Conservation (phyloP, 192 early-diverging fungal genomes). For the Irineochytrium annulatum region DNA sequence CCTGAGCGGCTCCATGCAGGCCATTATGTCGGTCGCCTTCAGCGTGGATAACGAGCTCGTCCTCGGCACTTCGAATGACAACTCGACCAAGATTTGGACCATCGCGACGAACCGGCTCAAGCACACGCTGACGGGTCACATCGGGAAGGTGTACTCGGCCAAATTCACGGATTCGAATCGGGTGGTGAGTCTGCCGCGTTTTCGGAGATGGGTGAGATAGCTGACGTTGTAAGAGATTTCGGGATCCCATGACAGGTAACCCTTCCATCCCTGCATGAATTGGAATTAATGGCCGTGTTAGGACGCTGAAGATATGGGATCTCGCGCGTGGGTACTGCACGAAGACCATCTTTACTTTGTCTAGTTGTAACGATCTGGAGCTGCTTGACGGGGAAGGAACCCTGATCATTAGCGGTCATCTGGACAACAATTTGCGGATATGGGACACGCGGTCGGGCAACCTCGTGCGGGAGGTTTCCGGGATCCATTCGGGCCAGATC, state of each 20-base stretch:
- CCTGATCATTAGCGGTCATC: constrained; percentile 84
- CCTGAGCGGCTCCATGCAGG: constrained; percentile 78
- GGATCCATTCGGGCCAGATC: constrained; percentile 84
- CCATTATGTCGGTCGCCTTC: constrained; percentile 79
- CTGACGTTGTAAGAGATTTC: constrained; percentile 50
- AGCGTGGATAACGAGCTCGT: constrained; percentile 64
- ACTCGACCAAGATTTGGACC: constrained; percentile 84
- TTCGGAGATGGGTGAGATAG: neutral
- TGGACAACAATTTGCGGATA: constrained; percentile 87
- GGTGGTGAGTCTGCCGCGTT: constrained; percentile 61
- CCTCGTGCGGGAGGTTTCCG: constrained; percentile 76
- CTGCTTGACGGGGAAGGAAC: constrained; percentile 72
- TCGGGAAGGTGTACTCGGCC: constrained; percentile 86
- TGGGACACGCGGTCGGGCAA: constrained; percentile 86
- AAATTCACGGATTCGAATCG: constrained; percentile 78
- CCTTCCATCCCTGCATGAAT: neutral
- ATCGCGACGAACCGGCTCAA: constrained; percentile 67
- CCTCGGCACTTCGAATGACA: constrained; percentile 84
- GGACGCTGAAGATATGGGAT: constrained; percentile 97
- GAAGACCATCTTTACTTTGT: constrained; percentile 87
- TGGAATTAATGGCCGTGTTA: constrained; percentile 9
- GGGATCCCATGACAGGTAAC: constrained; percentile 76
- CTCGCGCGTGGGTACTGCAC: constrained; percentile 79
- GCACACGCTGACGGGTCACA: constrained; percentile 91
- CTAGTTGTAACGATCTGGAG: constrained; percentile 89